Conservation (phyloP, 306 rosid species). For the Quercus wislizeni region DNA sequence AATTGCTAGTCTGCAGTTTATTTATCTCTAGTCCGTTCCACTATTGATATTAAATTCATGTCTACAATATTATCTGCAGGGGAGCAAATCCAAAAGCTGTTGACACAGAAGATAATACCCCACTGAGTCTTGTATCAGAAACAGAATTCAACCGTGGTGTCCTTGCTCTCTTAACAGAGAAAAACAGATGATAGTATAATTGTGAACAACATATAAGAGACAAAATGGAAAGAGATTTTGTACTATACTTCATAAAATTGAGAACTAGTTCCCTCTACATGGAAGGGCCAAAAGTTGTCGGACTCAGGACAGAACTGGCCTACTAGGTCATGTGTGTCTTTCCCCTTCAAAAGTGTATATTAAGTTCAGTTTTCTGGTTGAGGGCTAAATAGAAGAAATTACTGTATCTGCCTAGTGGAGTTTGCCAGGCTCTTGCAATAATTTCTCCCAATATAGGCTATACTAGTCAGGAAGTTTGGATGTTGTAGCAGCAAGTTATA, state of each 20-base stretch:
- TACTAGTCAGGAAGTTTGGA: background rate
- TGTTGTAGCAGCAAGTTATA: background rate
- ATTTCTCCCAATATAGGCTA: background rate
- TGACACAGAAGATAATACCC: conserved; percentile 59
- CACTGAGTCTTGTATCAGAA: conserved; percentile 47
- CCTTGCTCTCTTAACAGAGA: conserved; percentile 32
- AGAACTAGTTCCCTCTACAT: conserved; percentile 4
- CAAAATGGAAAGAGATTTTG: conserved; percentile 3
- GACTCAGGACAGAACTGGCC: conserved; percentile 15
- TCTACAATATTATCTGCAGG: conserved; percentile 38
- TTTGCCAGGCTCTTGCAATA: too few species aligned
- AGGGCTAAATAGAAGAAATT: background rate
- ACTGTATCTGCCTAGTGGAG: too few species aligned
- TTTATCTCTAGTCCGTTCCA: background rate
- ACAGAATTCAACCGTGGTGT: conserved; percentile 39
- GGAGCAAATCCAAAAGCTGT: conserved; percentile 49
- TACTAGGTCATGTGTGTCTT: conserved; percentile 17
- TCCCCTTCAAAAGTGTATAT: background rate
- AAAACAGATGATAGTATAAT: conserved; percentile 38
- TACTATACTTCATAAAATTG: background rate
- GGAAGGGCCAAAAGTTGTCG: conserved; percentile 11
- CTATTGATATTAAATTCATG: background rate
- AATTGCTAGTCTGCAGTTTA: background rate
- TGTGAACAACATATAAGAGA: background rate
- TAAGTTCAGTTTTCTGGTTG: background rate